These are phyloP conservation scores for Taphrina communis DNA, from an alignment of 1,139 yeast species.

Conservation along the genomic window DNA sequence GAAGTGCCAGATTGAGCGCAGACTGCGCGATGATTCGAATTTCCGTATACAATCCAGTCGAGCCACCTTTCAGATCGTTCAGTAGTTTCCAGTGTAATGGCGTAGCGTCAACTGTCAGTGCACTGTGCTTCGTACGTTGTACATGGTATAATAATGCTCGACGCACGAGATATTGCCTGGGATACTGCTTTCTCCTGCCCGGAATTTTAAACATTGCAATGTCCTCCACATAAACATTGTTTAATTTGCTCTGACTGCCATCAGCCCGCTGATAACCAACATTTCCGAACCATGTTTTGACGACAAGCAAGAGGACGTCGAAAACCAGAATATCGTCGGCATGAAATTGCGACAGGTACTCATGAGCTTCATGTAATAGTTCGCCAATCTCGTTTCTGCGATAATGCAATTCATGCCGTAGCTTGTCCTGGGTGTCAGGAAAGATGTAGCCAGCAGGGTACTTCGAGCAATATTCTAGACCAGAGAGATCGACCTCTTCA, in stretches of 20 bases:
- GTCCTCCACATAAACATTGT: constrained; percentile 57
- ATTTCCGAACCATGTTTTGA: constrained; percentile 83
- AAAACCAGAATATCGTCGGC: constrained; percentile 74
- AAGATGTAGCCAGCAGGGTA: constrained; percentile 59
- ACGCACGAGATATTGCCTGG: constrained; percentile 76
- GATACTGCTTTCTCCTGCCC: constrained; percentile 70
- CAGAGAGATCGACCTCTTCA: constrained; percentile 33
- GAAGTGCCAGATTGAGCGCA: constrained; percentile 72
- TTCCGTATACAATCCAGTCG: constrained; percentile 74
- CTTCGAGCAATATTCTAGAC: constrained; percentile 41
- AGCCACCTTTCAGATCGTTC: constrained; percentile 69
- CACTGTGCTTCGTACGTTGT: constrained; percentile 73
- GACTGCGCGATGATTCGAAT: constrained; percentile 74
- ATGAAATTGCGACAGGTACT: constrained; percentile 59
- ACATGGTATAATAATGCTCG: constrained; percentile 79
- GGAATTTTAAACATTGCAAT: constrained; percentile 58
- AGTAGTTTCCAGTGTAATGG: constrained; percentile 68
- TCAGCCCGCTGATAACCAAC: constrained; percentile 76
- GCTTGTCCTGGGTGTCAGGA: constrained; percentile 62
- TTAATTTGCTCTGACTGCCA: constrained; percentile 60
- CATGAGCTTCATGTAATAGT: constrained; percentile 65
- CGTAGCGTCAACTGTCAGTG: constrained; percentile 76
- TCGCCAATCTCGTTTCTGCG: constrained; percentile 69
- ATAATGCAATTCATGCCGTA: constrained; percentile 67
- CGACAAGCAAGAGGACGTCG: constrained; percentile 67